phyloP scores from a whole-genome alignment of 441 rosid species.

The Erysimum cheiri region DNA sequence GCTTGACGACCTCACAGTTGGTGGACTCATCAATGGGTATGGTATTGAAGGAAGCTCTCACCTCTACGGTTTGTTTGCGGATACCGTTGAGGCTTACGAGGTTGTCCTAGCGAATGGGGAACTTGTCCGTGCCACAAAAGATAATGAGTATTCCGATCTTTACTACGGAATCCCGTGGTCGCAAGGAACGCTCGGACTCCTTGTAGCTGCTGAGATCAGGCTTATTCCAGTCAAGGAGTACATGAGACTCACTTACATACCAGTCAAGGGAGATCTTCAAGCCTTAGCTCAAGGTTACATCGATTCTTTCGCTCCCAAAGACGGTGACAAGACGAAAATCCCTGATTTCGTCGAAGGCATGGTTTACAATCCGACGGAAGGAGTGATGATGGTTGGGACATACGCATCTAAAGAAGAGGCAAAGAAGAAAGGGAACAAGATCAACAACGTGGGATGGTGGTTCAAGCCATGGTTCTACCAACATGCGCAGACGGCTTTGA shows the following conservation, averaged over 20 bases:
- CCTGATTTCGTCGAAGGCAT: slow-evolving; percentile 96
- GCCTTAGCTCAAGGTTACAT: slow-evolving; percentile 81
- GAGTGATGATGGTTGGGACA: slow-evolving; percentile 94
- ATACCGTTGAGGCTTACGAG: slow-evolving; percentile 96
- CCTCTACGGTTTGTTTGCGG: slow-evolving; percentile 91
- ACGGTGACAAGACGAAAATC: slow-evolving; percentile 75
- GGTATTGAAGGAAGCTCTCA: slow-evolving; percentile 99
- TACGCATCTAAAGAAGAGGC: slow-evolving; percentile 96
- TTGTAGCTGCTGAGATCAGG: slow-evolving; percentile 90
- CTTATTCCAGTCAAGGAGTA: slow-evolving; percentile 89
- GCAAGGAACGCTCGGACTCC: slow-evolving; percentile 94
- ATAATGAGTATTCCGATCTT: slow-evolving; percentile 90
- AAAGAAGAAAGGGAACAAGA: slow-evolving; percentile 83
- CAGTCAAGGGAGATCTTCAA: slow-evolving; percentile 69
- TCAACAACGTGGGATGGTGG: slow-evolving; percentile 97
- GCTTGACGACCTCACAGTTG: slow-evolving; percentile 98
- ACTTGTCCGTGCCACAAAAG: slow-evolving; percentile 92
- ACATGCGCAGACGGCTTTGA: slow-evolving; percentile 78
- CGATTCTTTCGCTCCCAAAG: slow-evolving; percentile 88
- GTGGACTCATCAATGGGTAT: slow-evolving; percentile 98
- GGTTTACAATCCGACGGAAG: slow-evolving; percentile 74
- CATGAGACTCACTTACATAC: slow-evolving; percentile 94
- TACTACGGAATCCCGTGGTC: slow-evolving; percentile 98
- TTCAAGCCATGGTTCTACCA: slow-evolving; percentile 99
- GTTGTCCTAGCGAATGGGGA: slow-evolving; percentile 84